Evolutionary conservation across 441 rosid genomes (phyloP).

Genomic region (Eruca vesicaria): DNA sequence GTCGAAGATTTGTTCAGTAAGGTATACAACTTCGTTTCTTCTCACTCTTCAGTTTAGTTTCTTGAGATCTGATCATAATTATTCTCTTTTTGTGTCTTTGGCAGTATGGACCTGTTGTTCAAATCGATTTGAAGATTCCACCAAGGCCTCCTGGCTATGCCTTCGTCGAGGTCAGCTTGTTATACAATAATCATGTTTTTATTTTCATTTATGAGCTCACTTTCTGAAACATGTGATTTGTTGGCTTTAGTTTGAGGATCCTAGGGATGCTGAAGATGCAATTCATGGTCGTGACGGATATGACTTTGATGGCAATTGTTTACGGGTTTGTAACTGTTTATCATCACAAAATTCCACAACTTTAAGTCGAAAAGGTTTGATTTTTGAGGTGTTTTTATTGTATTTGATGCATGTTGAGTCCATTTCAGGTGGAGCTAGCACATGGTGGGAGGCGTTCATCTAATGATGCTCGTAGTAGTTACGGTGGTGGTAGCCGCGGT

Average conservation of each 20-base stretch:
- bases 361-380: too few species aligned
- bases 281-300: slow-evolving; percentile 84
- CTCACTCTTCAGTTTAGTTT: neutral
- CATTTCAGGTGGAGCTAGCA: slow-evolving; percentile 67
- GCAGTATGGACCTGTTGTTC: slow-evolving; percentile 75
- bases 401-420: neutral
- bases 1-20: slow-evolving; percentile 94
- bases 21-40: slow-evolving; percentile 35
- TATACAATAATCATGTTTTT: neutral
- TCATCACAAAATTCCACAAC: too few species aligned
- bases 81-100: neutral
- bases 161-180: slow-evolving; percentile 59
- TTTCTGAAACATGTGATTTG: neutral
- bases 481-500: slow-evolving; percentile 40
- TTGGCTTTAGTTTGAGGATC: slow-evolving; percentile 59
- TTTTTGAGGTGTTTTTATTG: too few species aligned
- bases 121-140: slow-evolving; percentile 75
- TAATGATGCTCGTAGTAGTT: slow-evolving; percentile 60
- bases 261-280: slow-evolving; percentile 84
- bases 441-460: slow-evolving; percentile 79
- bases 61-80: neutral
- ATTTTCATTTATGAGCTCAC: neutral
- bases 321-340: slow-evolving; percentile 34
- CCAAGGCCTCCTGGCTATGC: slow-evolving; percentile 93
- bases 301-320: slow-evolving; percentile 72